Conservation (phyloP, 2,329 filamentous ascomycete species). For the Pseudocercospora pini-densiflorae region DNA sequence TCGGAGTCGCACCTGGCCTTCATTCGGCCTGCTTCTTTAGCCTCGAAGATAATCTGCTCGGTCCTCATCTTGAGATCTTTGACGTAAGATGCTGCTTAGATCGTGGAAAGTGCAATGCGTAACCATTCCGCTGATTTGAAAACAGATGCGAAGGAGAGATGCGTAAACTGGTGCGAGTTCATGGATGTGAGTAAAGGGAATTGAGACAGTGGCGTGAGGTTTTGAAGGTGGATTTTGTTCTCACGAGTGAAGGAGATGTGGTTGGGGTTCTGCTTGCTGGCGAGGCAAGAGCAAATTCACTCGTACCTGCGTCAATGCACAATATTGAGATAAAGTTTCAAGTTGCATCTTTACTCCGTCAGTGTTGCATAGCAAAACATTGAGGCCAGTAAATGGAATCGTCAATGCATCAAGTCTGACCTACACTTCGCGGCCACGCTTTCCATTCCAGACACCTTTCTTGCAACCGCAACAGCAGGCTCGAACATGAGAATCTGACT, state of each 20-base stretch:
- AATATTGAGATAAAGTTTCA: neutral
- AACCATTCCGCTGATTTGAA: neutral
- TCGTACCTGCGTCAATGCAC: neutral
- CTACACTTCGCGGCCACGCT: neutral
- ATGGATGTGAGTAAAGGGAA: constrained; percentile 9
- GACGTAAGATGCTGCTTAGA: neutral
- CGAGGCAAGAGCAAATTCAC: neutral
- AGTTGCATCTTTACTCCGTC: neutral
- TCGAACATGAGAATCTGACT: neutral
- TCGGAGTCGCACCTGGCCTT: constrained; percentile 5
- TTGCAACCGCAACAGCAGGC: neutral
- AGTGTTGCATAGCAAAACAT: neutral
- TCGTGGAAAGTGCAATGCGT: neutral
- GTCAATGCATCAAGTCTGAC: neutral
- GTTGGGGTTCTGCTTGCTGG: neutral
- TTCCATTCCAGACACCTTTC: neutral
- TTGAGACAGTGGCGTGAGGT: neutral
- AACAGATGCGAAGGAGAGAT: constrained; percentile 13
- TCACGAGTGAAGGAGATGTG: neutral
- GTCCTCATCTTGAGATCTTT: neutral
- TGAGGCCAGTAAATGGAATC: neutral
- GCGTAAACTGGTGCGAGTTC: constrained; percentile 5
- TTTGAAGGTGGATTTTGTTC: neutral
- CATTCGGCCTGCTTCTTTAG: constrained; percentile 25
- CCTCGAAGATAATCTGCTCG: constrained; percentile 26